Conservation (phyloP, 176 grass and related monocot genomes). For the Ananas comosus region DNA sequence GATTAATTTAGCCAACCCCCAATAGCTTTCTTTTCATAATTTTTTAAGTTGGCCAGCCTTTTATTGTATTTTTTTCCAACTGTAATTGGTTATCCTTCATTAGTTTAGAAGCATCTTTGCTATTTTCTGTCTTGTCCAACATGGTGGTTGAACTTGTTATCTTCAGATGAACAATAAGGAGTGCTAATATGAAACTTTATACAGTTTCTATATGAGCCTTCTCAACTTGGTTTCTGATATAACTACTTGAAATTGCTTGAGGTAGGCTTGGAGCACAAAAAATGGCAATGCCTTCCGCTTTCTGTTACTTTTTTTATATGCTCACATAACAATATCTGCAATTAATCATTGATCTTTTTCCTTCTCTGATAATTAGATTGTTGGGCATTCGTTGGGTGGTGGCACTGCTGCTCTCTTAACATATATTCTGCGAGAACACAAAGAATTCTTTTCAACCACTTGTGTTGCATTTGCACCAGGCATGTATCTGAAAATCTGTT, state of each 20-base stretch:
- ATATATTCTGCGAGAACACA: conserved; percentile 88
- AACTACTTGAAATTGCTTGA: neutral
- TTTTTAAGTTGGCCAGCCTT: too few relatives aligned
- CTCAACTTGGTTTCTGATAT: neutral
- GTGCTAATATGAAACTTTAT: too few relatives aligned
- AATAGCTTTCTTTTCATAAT: too few relatives aligned
- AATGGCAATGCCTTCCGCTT: neutral
- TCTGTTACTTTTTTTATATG: neutral
- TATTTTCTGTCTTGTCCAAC: too few relatives aligned
- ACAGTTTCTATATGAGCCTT: too few relatives aligned
- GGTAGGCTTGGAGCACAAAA: neutral
- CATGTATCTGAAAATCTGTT: conserved; percentile 1
- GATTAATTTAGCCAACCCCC: too few relatives aligned
- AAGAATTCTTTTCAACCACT: conserved; percentile 61
- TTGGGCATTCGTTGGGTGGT: conserved; percentile 94
- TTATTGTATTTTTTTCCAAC: too few relatives aligned
- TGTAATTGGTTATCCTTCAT: too few relatives aligned
- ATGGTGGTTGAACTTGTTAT: too few relatives aligned
- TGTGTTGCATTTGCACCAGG: conserved; percentile 97
- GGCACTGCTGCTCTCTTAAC: conserved; percentile 92
- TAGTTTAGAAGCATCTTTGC: too few relatives aligned
- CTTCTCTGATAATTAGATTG: conserved; percentile 50
- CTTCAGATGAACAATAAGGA: too few relatives aligned
- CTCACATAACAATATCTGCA: conserved; percentile 3
- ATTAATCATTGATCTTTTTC: conserved; percentile 8